Percentiles rank a stretch among this genome's conserved stretches.
phyloP scores from a whole-genome alignment of 345 rosid genomes.

The Populus simonii region DNA sequence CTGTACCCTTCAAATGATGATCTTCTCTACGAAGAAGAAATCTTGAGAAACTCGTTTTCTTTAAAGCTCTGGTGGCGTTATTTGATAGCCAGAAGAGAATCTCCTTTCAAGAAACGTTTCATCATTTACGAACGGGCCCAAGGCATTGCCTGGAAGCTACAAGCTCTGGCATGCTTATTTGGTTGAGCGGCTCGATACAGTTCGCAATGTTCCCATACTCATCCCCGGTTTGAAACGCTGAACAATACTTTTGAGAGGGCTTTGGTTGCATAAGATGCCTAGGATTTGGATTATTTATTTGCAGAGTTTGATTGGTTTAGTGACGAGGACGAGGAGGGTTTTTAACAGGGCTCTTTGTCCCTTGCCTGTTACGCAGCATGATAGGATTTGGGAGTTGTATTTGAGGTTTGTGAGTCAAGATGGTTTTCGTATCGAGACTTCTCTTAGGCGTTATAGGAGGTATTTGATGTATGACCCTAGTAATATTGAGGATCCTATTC shows the following conservation, averaged over 20 bases:
- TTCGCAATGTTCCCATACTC: conserved; percentile 66
- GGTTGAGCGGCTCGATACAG: conserved; percentile 69
- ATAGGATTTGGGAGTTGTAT: conserved; percentile 88
- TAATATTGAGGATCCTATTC: conserved; percentile 88
- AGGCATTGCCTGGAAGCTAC: conserved; percentile 88
- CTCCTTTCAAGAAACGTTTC: conserved; percentile 69
- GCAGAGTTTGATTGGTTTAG: conserved; percentile 47
- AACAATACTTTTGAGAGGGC: conserved; percentile 90
- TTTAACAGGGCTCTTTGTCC: conserved; percentile 90
- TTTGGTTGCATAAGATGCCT: conserved; percentile 93
- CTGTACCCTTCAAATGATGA: conserved; percentile 85
- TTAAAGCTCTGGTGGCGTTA: conserved; percentile 97
- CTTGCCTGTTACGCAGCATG: conserved; percentile 85
- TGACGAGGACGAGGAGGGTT: conserved; percentile 54
- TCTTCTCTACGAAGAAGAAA: conserved; percentile 81
- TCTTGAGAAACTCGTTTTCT: conserved; percentile 76
- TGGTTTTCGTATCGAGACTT: conserved; percentile 89
- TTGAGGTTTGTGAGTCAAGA: conserved; percentile 79
- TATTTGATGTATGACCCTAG: conserved; percentile 90
- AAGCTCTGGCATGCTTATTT: conserved; percentile 88
- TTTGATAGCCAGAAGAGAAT: conserved; percentile 59
- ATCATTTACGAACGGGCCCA: conserved; percentile 79
- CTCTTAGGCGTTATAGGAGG: conserved; percentile 85
- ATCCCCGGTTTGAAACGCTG: conserved; percentile 64
- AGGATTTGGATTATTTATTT: conserved; percentile 85